Evolutionary conservation across 2,329 filamentous ascomycete species (phyloP).

Genomic region (Diplocarpon rosae): DNA sequence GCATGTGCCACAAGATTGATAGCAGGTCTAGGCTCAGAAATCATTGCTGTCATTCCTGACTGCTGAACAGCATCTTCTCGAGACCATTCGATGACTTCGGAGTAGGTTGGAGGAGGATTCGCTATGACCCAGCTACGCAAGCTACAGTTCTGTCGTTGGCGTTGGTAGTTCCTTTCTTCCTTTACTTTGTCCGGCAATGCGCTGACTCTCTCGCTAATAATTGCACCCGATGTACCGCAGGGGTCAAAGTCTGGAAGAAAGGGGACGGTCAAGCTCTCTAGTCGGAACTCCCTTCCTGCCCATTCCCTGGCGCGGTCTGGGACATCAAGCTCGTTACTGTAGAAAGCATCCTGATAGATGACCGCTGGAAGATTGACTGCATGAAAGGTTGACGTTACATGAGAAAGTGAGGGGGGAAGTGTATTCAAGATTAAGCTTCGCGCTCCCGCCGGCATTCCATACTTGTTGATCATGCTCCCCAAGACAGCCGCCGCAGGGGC

Average conservation of each 20-base stretch:
- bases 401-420: slow-evolving; percentile 33
- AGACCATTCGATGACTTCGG: slow-evolving; percentile 63
- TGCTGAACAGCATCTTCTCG: slow-evolving; percentile 26
- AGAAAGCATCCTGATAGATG: slow-evolving; percentile 78
- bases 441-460: slow-evolving; percentile 1
- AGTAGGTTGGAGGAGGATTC: slow-evolving; percentile 54
- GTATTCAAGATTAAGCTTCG: slow-evolving; percentile 27
- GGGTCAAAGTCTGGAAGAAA: slow-evolving; percentile 72
- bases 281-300: slow-evolving; percentile 72
- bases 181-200: slow-evolving; percentile 38
- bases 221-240: slow-evolving; percentile 43
- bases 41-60: slow-evolving; percentile 3
- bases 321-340: slow-evolving; percentile 74
- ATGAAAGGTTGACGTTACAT: slow-evolving; percentile 46
- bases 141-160: slow-evolving; percentile 45
- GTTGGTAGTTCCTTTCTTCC: slow-evolving; percentile 39
- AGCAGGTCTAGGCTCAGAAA: not conserved
- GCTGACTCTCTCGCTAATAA: slow-evolving; percentile 40
- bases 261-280: slow-evolving; percentile 64
- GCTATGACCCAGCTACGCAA: slow-evolving; percentile 69
- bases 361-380: slow-evolving; percentile 50
- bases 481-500: slow-evolving; percentile 6
- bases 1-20: not conserved
- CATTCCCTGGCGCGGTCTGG: slow-evolving; percentile 70
- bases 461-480: slow-evolving; percentile 10